Conservation (phyloP, 2,329 filamentous ascomycete species). For the Diplodia sapinea region DNA sequence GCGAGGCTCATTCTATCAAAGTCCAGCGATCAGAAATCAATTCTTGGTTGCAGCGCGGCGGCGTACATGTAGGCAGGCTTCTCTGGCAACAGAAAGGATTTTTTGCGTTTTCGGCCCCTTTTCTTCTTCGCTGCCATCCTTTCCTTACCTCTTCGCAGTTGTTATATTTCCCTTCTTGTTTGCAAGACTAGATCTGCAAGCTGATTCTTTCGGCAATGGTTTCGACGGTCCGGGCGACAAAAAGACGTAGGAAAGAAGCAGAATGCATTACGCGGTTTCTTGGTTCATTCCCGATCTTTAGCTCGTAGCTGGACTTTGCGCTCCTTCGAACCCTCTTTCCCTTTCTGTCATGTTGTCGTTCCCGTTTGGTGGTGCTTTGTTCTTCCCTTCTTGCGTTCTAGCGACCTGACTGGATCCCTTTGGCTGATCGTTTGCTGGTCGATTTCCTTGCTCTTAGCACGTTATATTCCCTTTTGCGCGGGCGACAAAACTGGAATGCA, state of each 20-base stretch:
- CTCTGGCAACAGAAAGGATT: conserved; percentile 24
- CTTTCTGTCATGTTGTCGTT: conserved; percentile 13
- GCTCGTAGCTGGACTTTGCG: conserved; percentile 4
- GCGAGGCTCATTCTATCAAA: conserved; percentile 20
- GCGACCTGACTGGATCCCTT: neutral
- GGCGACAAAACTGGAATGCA: conserved; percentile 22
- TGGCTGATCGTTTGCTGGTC: conserved; percentile 17
- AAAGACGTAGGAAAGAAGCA: conserved; percentile 14
- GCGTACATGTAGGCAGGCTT: conserved; percentile 26
- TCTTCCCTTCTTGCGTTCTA: conserved; percentile 8
- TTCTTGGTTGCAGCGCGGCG: conserved; percentile 9
- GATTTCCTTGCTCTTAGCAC: neutral
- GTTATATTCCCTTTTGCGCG: conserved; percentile 14
- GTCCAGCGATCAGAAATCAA: conserved; percentile 11
- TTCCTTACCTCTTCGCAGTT: neutral
- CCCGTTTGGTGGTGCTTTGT: neutral
- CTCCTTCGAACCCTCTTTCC: conserved; percentile 9
- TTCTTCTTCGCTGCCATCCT: neutral
- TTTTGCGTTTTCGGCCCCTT: conserved; percentile 3
- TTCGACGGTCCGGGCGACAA: conserved; percentile 8
- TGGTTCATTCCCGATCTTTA: conserved; percentile 2
- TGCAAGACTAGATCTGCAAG: conserved; percentile 11
- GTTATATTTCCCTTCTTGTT: neutral
- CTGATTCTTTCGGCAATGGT: neutral
- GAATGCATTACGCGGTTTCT: conserved; percentile 18